A percentile compares a stretch with the other conserved stretches of the same genome.
These are phyloP conservation scores for Vanrija sp. DNA, from an alignment of 1,284 basidiomycete genomes.

Conservation along the genomic window DNA sequence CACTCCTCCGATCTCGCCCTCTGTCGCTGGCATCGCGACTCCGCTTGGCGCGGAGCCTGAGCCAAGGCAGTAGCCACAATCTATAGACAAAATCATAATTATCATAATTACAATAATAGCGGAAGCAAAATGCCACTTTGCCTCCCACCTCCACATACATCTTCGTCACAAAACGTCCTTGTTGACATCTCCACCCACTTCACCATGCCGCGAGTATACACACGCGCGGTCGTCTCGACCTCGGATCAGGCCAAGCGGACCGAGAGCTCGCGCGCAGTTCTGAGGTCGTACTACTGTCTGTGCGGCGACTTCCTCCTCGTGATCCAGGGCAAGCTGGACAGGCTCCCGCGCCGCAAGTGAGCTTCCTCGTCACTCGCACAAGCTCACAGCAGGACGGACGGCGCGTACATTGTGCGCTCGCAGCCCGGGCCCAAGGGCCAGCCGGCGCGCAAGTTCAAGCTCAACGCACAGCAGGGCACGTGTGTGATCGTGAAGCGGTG, in stretches of 20 bases:
- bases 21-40: neutral
- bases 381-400: conserved; percentile 35
- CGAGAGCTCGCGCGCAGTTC: conserved; percentile 40
- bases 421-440: conserved; percentile 21
- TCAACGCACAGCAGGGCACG: conserved; percentile 42
- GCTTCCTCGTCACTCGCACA: conserved; percentile 3
- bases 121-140: neutral
- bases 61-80: too few species aligned
- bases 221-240: conserved; percentile 42
- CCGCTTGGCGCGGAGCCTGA: neutral
- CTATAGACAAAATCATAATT: neutral
- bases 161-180: neutral
- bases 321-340: conserved; percentile 45
- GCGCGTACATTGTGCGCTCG: conserved; percentile 42
- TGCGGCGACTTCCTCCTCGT: conserved; percentile 51
- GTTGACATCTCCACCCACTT: neutral
- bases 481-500: conserved; percentile 41
- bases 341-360: conserved; percentile 42
- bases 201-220: conserved; percentile 49
- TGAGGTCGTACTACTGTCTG: conserved; percentile 50
- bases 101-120: neutral
- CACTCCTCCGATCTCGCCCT: neutral
- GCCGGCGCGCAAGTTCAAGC: conserved; percentile 48
- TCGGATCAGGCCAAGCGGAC: conserved; percentile 43
- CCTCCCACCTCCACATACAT: neutral